Percentiles rank a stretch among this genome's conserved stretches.
Conservation (phyloP, 1,284 basidiomycete species). For the Austroboletus niveus region DNA sequence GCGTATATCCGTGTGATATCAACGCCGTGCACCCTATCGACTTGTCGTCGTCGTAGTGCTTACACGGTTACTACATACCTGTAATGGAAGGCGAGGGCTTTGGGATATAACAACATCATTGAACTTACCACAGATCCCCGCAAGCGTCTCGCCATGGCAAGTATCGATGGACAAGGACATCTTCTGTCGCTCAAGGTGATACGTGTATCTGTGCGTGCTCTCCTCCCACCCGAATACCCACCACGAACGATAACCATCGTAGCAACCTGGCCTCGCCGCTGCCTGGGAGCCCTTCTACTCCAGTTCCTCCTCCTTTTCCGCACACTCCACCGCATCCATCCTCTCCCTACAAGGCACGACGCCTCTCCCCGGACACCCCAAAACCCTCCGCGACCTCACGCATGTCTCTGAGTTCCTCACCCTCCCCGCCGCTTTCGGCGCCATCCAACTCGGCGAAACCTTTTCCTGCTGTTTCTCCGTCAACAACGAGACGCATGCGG, state of each 20-base stretch:
- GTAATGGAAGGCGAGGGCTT: no score
- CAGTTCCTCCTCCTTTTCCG: conserved; percentile 73
- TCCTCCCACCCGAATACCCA: conserved; percentile 2
- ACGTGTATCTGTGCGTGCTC: conserved; percentile 68
- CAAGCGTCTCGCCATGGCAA: conserved; percentile 12
- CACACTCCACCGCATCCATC: conserved; percentile 72
- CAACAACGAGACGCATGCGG: conserved; percentile 69
- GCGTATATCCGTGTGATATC: no score
- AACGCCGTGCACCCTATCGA: no score
- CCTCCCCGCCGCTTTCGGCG: conserved; percentile 73
- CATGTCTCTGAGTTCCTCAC: conserved; percentile 70
- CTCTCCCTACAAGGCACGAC: conserved; percentile 71
- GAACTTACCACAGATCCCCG: no score
- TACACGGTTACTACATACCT: no score
- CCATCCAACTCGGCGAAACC: conserved; percentile 79
- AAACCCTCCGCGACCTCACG: conserved; percentile 75
- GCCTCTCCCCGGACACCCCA: conserved; percentile 70
- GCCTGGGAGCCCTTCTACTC: conserved; percentile 85
- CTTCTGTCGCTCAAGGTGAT: conserved; percentile 76
- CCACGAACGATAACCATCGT: conserved; percentile 5
- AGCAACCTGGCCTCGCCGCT: conserved; percentile 72
- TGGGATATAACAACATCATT: no score
- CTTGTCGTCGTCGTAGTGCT: no score
- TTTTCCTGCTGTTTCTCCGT: conserved; percentile 76
- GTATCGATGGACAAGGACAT: conserved; percentile 54